A percentile compares a stretch with the other conserved stretches of the same genome.
Evolutionary conservation across 495 filamentous ascomycete species (phyloP).

Genomic region (Penicillium longicatenatum): DNA sequence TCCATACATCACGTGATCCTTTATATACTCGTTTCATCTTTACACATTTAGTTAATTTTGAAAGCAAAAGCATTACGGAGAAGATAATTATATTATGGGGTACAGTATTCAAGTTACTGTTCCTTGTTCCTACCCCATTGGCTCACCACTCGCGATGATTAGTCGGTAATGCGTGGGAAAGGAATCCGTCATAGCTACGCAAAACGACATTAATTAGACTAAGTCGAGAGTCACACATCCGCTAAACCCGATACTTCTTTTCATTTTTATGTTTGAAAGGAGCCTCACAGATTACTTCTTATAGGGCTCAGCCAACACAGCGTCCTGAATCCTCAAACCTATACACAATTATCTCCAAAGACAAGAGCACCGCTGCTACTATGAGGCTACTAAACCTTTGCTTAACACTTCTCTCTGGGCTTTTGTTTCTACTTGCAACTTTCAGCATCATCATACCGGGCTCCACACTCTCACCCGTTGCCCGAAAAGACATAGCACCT

Average conservation of each 20-base stretch:
- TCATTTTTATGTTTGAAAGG: background rate
- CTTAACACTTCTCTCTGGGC: background rate
- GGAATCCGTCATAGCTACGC: background rate
- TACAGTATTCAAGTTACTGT: background rate
- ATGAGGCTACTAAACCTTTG: background rate
- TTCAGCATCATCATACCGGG: background rate
- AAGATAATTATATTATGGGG: too few species aligned
- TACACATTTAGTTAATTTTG: too few species aligned
- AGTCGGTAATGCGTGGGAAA: background rate
- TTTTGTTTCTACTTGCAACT: background rate
- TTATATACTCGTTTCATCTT: too few species aligned
- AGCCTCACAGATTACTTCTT: too few species aligned
- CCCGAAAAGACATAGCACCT: background rate
- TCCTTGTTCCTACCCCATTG: background rate
- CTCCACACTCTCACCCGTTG: background rate
- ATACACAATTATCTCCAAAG: background rate
- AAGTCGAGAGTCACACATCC: background rate
- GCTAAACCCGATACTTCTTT: background rate
- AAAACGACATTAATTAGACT: background rate
- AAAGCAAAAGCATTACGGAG: too few species aligned
- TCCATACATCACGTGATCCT: too few species aligned
- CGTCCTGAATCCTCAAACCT: background rate
- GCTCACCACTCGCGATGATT: background rate
- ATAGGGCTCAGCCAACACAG: too few species aligned
- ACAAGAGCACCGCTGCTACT: background rate